Conservation (phyloP, 2,329 filamentous ascomycete species). For the Pseudomassariella vexata region DNA sequence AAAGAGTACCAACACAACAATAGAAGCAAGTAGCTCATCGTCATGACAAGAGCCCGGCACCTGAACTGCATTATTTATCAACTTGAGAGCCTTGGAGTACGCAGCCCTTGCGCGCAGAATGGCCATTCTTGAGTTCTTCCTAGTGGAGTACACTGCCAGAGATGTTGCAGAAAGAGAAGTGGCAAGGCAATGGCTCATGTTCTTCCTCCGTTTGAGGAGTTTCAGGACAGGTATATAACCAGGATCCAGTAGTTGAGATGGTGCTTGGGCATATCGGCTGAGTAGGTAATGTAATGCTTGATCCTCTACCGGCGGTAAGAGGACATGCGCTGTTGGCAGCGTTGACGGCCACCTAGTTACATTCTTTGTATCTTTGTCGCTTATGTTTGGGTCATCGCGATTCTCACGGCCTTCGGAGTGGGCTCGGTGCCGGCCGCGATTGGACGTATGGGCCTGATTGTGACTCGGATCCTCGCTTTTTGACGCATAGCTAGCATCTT, state of each 20-base stretch:
- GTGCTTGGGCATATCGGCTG: slow-evolving; percentile 4
- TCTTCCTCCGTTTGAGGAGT: slow-evolving; percentile 2
- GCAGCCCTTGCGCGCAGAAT: background rate
- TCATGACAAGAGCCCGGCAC: slow-evolving; percentile 2
- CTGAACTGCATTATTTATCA: slow-evolving; percentile 5
- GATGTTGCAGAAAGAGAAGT: slow-evolving; percentile 3
- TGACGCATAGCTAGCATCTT: too few species aligned
- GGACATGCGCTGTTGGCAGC: background rate
- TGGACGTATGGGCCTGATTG: background rate
- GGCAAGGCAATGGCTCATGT: slow-evolving; percentile 2
- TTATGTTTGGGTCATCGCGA: too few species aligned
- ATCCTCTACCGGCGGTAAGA: slow-evolving; percentile 2
- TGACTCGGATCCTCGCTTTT: background rate
- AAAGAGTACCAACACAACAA: slow-evolving; percentile 4
- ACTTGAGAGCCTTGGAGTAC: slow-evolving; percentile 4
- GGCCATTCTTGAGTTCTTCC: slow-evolving; percentile 2
- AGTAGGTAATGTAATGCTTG: slow-evolving; percentile 3
- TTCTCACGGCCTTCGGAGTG: too few species aligned
- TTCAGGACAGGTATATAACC: slow-evolving; percentile 5
- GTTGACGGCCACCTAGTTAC: background rate
- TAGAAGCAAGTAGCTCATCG: slow-evolving; percentile 4
- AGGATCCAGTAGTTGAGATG: slow-evolving; percentile 4
- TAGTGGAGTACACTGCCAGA: slow-evolving; percentile 3
- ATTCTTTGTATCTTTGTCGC: too few species aligned
- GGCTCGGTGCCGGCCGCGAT: too few species aligned